Percentiles rank a stretch among this genome's conserved stretches.
These are phyloP conservation scores for Abrus precatorius DNA, from an alignment of 306 rosid genomes.

Conservation along the genomic window DNA sequence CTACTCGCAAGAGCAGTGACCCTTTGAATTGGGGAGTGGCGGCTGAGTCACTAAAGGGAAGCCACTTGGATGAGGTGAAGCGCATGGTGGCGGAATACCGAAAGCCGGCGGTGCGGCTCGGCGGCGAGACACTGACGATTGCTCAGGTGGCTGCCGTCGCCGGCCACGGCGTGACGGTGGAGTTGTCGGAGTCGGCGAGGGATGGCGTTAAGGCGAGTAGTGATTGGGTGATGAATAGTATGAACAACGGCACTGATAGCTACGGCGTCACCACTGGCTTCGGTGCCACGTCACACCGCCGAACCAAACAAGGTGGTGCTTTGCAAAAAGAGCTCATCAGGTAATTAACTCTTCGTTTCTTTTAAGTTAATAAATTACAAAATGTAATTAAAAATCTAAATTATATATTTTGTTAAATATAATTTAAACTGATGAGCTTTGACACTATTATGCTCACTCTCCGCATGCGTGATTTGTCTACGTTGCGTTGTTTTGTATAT, in stretches of 20 bases:
- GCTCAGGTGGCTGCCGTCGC: conserved; percentile 91
- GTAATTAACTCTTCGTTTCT: conserved; percentile 45
- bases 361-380: too few relatives aligned
- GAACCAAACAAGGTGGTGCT: conserved; percentile 90
- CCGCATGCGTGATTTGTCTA: too few relatives aligned
- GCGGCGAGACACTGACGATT: conserved; percentile 79
- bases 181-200: conserved; percentile 72
- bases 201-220: conserved; percentile 92
- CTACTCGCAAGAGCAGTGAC: conserved; percentile 48
- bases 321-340: conserved; percentile 84
- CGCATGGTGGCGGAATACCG: conserved; percentile 86
- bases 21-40: conserved; percentile 79
- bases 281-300: conserved; percentile 91
- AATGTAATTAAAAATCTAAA: too few relatives aligned
- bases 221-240: conserved; percentile 89
- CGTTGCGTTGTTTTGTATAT: too few relatives aligned
- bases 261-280: conserved; percentile 96
- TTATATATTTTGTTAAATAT: too few relatives aligned
- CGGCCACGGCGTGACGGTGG: conserved; percentile 57
- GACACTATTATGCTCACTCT: too few relatives aligned
- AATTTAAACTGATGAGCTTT: too few relatives aligned
- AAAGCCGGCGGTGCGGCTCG: conserved; percentile 68
- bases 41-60: conserved; percentile 74
- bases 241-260: conserved; percentile 80
- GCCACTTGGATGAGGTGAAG: conserved; percentile 88